These are phyloP conservation scores for Vigna radiata DNA, from an alignment of 306 rosid genomes.

Conservation along the genomic window DNA sequence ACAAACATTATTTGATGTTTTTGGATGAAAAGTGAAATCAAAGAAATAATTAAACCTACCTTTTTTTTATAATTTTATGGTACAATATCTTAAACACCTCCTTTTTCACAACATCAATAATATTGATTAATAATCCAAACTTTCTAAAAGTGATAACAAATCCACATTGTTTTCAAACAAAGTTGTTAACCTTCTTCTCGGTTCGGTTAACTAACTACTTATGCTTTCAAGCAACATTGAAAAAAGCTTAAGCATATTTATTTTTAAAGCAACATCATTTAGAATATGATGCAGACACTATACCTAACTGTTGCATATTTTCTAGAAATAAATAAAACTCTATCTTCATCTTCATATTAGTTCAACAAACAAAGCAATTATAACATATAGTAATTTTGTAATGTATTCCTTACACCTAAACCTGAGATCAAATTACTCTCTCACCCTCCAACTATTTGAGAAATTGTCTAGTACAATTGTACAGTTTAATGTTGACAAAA, in stretches of 20 bases:
- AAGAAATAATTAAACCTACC: no score
- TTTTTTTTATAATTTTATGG: no score
- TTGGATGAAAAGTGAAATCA: no score
- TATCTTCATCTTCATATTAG: neutral
- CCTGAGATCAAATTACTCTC: conserved; percentile 27
- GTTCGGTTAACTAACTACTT: conserved; percentile 47
- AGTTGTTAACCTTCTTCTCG: conserved; percentile 28
- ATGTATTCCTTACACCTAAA: neutral
- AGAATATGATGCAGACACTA: conserved; percentile 14
- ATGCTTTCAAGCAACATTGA: conserved; percentile 38
- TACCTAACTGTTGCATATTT: conserved; percentile 30
- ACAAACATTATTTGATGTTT: no score
- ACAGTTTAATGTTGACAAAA: conserved; percentile 2
- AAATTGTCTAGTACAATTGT: conserved; percentile 41
- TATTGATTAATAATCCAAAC: neutral
- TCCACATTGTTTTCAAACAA: neutral
- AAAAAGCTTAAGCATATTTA: conserved; percentile 18
- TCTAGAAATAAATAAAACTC: neutral
- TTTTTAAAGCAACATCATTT: conserved; percentile 14
- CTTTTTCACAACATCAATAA: neutral
- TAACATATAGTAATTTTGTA: neutral
- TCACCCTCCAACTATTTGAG: conserved; percentile 36
- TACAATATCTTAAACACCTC: neutral
- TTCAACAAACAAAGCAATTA: conserved; percentile 3
- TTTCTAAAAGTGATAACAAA: neutral